Evolutionary conservation across 1,284 basidiomycete species (phyloP), one percentile per base, ranked within the genome.

Genomic region (Blastosporella zonata): DNA sequence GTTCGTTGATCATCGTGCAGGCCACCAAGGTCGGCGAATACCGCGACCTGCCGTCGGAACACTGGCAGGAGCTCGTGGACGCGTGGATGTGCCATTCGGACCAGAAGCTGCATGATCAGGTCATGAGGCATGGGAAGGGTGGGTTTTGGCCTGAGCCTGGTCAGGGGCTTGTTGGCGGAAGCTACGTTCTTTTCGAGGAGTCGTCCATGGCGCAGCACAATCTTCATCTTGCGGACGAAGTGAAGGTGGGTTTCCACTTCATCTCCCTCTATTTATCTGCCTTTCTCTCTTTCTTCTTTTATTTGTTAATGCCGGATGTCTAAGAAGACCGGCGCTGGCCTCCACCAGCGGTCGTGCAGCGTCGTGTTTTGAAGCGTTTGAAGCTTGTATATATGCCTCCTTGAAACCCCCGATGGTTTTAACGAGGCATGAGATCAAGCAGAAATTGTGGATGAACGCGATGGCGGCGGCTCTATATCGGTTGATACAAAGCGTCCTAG

Each of bases 1-100:
- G 90, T 60, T 88, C 87, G 1, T 70, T 89, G n/a, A 84, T 84
- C 15, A 65, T 89, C 17, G 73, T 89, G 13, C 77, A 83, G 25
- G 67, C 74, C 0, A 66, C 75, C 6, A 71, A 68, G 36, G 64
- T 80, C 13, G 56, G 55, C 7, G 65, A 62, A 23, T 97, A 90
- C 66, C 79, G 84, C 43, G 93, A 97, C 59, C 72, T 99, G 6
- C 95, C 95, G 1, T 94, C 90, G 1, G 93, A 97, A 62, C 86
- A 97, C 60, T 99, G 95, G 95, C 88, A 93, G 50, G 95, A 99
- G 66, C 82, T 98, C 33, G 82, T 98, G 18, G 95, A 98, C 52
- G 88, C 93, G 2, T 98, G 95, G 95, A 95, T 99, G 90, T 98
- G 95, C 62, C 96, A 98, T 67, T 69, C 84, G 17, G 93, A 97